These are phyloP conservation scores for Nematodospora valgi DNA, from an alignment of 805 yeast genomes.

Conservation along the genomic window DNA sequence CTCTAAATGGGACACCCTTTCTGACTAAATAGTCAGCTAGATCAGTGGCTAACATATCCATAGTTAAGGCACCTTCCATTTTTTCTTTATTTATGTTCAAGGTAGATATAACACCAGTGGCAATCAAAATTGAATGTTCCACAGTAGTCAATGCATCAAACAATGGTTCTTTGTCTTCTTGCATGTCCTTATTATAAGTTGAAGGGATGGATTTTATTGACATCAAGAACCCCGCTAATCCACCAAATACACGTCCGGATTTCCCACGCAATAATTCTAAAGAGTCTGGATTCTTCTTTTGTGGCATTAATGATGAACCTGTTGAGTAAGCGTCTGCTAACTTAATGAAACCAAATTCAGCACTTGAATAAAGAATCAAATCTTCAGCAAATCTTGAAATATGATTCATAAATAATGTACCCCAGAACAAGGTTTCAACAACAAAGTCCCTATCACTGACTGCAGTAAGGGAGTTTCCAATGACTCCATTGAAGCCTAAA, in stretches of 20 bases:
- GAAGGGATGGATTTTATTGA: conserved; percentile 96
- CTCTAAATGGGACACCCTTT: conserved; percentile 98
- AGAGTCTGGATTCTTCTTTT: conserved; percentile 97
- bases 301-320: conserved; percentile 98
- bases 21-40: conserved; percentile 96
- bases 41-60: conserved; percentile 99
- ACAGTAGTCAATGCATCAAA: conserved; percentile 88
- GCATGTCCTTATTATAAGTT: conserved; percentile 96
- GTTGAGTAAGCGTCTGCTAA: conserved; percentile 98
- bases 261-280: conserved; percentile 94
- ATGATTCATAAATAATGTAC: conserved; percentile 91
- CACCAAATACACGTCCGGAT: conserved; percentile 95
- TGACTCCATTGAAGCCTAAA: conserved; percentile 77
- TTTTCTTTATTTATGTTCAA: conserved; percentile 64
- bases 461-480: conserved; percentile 95
- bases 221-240: conserved; percentile 94
- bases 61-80: conserved; percentile 87
- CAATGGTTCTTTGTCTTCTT: conserved; percentile 98
- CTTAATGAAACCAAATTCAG: conserved; percentile 92
- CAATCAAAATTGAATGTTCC: conserved; percentile 89
- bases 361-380: conserved; percentile 91
- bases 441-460: conserved; percentile 98
- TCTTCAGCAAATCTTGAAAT: conserved; percentile 93
- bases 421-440: conserved; percentile 94
- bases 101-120: conserved; percentile 95